These are phyloP conservation scores for Cyberlindnera amylophila DNA, from an alignment of 805 yeast genomes.

Conservation along the genomic window DNA sequence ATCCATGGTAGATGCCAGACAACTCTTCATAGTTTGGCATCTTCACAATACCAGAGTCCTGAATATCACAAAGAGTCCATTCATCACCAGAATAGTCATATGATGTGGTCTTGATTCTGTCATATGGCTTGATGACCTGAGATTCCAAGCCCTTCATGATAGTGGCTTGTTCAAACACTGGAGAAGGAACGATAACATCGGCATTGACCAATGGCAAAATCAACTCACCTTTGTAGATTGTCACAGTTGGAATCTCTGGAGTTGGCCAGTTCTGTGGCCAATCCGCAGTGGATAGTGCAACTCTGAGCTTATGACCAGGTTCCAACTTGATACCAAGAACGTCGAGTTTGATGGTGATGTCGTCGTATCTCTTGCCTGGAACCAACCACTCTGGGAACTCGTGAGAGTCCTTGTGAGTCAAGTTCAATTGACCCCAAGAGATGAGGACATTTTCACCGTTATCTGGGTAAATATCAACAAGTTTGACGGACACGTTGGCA, in stretches of 20 bases:
- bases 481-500: constrained; percentile 38
- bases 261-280: constrained; percentile 49
- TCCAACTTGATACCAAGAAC: constrained; percentile 36
- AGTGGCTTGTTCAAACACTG: constrained; percentile 32
- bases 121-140: constrained; percentile 25
- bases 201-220: constrained; percentile 29
- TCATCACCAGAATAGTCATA: constrained; percentile 22
- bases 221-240: constrained; percentile 31
- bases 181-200: constrained; percentile 10
- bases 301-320: constrained; percentile 36
- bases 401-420: constrained; percentile 38
- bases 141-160: constrained; percentile 27
- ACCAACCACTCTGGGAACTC: constrained; percentile 37
- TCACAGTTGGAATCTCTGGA: constrained; percentile 37
- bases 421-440: constrained; percentile 45
- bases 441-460: constrained; percentile 31
- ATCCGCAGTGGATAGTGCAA: constrained; percentile 42
- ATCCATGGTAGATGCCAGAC: constrained; percentile 38
- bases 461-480: constrained; percentile 39
- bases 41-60: constrained; percentile 32
- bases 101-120: constrained; percentile 17
- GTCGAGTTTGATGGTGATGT: constrained; percentile 35
- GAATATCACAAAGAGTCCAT: constrained; percentile 26
- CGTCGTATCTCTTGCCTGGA: constrained; percentile 32
- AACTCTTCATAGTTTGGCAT: constrained; percentile 31